Conservation (phyloP, 208 protist species). For the Polymyxa betae region DNA sequence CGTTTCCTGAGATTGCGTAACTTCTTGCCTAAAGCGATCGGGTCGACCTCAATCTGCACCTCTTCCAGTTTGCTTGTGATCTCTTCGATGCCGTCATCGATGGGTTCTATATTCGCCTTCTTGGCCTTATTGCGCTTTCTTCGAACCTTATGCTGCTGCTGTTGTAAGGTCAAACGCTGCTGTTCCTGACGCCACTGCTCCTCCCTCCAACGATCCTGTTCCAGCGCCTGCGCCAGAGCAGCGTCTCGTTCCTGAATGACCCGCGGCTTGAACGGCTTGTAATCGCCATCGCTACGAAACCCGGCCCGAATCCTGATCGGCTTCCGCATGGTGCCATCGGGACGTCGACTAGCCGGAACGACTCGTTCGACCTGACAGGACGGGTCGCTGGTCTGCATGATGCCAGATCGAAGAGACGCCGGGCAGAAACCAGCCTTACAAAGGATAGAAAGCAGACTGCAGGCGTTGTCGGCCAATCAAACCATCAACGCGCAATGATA, state of each 20-base stretch:
- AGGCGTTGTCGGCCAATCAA: background rate
- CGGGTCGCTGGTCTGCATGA: background rate
- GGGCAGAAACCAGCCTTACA: too few relatives aligned
- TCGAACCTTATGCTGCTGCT: too few relatives aligned
- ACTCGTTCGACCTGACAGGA: background rate
- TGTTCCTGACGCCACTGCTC: background rate
- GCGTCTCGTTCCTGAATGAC: background rate
- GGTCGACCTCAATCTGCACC: too few relatives aligned
- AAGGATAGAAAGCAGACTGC: background rate
- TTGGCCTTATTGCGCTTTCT: too few relatives aligned
- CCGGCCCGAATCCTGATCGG: background rate
- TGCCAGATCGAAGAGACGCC: too few relatives aligned
- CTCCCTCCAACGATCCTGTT: too few relatives aligned
- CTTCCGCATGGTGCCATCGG: background rate
- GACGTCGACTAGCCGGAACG: background rate
- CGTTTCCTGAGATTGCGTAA: too few relatives aligned
- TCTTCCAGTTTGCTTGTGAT: too few relatives aligned
- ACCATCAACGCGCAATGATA: background rate
- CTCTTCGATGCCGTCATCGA: too few relatives aligned
- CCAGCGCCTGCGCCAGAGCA: background rate
- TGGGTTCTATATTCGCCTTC: too few relatives aligned
- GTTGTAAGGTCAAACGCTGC: background rate
- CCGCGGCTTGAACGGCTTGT: background rate
- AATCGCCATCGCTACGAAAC: background rate
- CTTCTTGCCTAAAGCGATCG: too few relatives aligned